Evolutionary conservation across 2,329 filamentous ascomycete genomes (phyloP).

Genomic region (Coniochaeta sp.): DNA sequence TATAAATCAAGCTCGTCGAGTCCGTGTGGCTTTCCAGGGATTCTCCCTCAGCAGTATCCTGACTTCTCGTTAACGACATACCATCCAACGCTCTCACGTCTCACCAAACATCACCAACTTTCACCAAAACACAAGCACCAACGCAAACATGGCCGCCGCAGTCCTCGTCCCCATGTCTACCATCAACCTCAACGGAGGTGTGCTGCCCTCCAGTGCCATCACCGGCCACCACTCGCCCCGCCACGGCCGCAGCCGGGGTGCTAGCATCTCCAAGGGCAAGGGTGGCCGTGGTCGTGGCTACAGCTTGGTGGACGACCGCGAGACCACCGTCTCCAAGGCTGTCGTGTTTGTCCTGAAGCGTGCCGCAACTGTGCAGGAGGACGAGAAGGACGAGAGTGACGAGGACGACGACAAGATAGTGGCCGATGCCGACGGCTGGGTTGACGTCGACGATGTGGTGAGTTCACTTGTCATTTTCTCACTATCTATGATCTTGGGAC

Average conservation of each 20-base stretch:
- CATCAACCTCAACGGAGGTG: slow-evolving; percentile 26
- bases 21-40: not conserved
- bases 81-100: not conserved
- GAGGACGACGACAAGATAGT: slow-evolving; percentile 21
- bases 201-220: slow-evolving; percentile 26
- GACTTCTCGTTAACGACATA: not conserved
- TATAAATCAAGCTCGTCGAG: not conserved
- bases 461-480: slow-evolving; percentile 10
- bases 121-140: slow-evolving; percentile 1
- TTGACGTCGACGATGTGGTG: slow-evolving; percentile 30
- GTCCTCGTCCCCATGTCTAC: slow-evolving; percentile 25
- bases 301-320: slow-evolving; percentile 31
- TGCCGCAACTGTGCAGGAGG: slow-evolving; percentile 21
- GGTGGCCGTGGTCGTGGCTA: slow-evolving; percentile 26
- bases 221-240: slow-evolving; percentile 23
- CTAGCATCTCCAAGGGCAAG: slow-evolving; percentile 29
- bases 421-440: slow-evolving; percentile 31
- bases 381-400: slow-evolving; percentile 18
- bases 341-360: slow-evolving; percentile 33
- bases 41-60: not conserved
- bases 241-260: slow-evolving; percentile 29
- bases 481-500: not conserved
- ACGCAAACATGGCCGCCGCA: slow-evolving; percentile 21
- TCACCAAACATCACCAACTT: not conserved
- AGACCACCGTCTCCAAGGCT: slow-evolving; percentile 31